Conservation (phyloP, 257 asterid species). For the Plantago major region DNA sequence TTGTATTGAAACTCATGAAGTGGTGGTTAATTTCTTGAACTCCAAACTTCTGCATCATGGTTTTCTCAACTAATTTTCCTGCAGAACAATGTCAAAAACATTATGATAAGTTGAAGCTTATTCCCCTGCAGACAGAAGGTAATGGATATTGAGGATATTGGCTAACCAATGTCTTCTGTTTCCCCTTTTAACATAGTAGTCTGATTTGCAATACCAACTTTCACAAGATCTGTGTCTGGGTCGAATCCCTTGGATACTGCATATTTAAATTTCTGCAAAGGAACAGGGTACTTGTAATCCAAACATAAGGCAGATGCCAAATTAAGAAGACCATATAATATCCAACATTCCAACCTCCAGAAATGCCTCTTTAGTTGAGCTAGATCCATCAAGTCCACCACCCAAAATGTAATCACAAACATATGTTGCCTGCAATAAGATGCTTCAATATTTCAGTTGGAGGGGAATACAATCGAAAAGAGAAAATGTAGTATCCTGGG, state of each 20-base stretch:
- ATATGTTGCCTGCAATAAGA: conserved; percentile 67
- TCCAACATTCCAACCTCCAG: conserved; percentile 56
- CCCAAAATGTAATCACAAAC: conserved; percentile 92
- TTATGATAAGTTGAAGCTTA: too few species aligned
- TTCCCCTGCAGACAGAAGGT: too few species aligned
- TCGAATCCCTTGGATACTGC: conserved; percentile 88
- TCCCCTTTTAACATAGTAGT: conserved; percentile 99
- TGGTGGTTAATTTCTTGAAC: conserved; percentile 76
- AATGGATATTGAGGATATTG: too few species aligned
- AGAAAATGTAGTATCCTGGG: too few species aligned
- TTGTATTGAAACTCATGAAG: conserved; percentile 96
- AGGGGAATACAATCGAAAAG: too few species aligned
- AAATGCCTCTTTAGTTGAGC: conserved; percentile 93
- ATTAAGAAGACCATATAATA: conserved; percentile 1
- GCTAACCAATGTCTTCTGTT: conserved; percentile 93
- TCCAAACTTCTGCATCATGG: conserved; percentile 86
- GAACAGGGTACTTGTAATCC: conserved; percentile 21
- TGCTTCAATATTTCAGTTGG: neutral
- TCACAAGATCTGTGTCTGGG: conserved; percentile 76
- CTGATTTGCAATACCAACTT: conserved; percentile 98
- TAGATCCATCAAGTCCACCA: conserved; percentile 92
- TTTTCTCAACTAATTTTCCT: conserved; percentile 66
- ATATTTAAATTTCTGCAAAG: conserved; percentile 74
- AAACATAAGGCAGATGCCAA: conserved; percentile 15
- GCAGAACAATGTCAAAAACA: conserved; percentile 28